Base-by-base conservation (phyloP, 768 basidiomycete genomes). In the Mycena venus region DNA sequence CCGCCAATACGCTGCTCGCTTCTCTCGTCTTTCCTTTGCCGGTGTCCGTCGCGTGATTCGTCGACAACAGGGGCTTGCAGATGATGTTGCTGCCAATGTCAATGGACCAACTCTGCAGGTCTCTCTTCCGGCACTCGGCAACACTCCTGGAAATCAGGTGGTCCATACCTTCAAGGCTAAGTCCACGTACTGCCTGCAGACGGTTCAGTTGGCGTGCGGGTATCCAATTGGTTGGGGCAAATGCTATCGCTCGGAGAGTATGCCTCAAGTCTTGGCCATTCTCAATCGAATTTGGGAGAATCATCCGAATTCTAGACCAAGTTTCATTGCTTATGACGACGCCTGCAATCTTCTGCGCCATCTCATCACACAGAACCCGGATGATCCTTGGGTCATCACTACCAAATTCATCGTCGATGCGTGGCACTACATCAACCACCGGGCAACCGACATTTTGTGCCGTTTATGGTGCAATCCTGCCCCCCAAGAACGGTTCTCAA, bases 201-300 rank as follows among this genome's bases (percentile, higher is more conserved):
- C 78, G 1, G 65, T 78, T 0, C 78, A 79, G 55, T 74, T 71
- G 70, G 78, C 78, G 2, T 78, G 78, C 58, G 75, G 78, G 0
- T 34, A 12, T 19, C 78, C 78, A 2, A 64, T 78, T 36, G 78
- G 65, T 2, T 78, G 77, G 76, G 76, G 68, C 11, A 78, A 74
- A 63, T 77, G 73, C 59, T 78, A 78, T 67, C 63, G 65, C 44
- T 67, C 68, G 7, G 76, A 78, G 53, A 71, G 76, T n/a, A 14
- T 60, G 2, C 42, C 77, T n/a, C 77, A 77, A 55, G 78, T 67
- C 19, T n/a, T 67, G 0, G 36, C 15, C 0, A 29, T 67, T 44
- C 36, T 67, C 27, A 27, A 67, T 29, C 9, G 5, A 23, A 67
- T 67, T 15, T 56, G 65, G 65, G 53, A 27, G 0, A 38, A 56